Percentiles rank a stretch among this genome's conserved stretches.
phyloP scores from a whole-genome alignment of 805 yeast genomes.

The Cyberlindnera lachancei region DNA sequence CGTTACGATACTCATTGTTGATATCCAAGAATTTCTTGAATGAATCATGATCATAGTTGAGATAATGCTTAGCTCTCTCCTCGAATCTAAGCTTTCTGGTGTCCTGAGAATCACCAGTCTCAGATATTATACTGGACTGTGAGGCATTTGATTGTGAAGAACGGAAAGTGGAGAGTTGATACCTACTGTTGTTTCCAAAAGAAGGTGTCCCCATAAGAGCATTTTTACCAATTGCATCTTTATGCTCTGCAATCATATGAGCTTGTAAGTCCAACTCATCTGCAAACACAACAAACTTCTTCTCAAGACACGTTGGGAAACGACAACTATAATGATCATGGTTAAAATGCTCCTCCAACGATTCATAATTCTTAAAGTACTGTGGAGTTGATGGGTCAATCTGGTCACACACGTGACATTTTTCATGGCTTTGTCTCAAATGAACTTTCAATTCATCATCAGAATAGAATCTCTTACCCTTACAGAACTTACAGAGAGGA shows the following conservation, averaged over 20 bases:
- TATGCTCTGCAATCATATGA: slow-evolving; percentile 81
- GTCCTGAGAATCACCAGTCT: slow-evolving; percentile 28
- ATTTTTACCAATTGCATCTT: slow-evolving; percentile 43
- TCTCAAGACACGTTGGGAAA: slow-evolving; percentile 72
- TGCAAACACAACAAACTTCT: slow-evolving; percentile 85
- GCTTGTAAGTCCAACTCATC: slow-evolving; percentile 82
- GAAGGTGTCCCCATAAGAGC: slow-evolving; percentile 13
- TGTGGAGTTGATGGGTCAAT: slow-evolving; percentile 53
- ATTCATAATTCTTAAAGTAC: slow-evolving; percentile 71
- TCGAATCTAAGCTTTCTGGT: slow-evolving; percentile 58
- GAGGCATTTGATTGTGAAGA: slow-evolving; percentile 4
- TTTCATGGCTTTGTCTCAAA: slow-evolving; percentile 76
- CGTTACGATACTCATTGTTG: slow-evolving; percentile 41
- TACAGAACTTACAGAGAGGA: slow-evolving; percentile 80
- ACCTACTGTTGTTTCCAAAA: slow-evolving; percentile 15
- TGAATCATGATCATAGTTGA: slow-evolving; percentile 42
- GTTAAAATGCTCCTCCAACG: slow-evolving; percentile 68
- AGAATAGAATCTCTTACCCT: slow-evolving; percentile 69
- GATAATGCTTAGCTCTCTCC: slow-evolving; percentile 78
- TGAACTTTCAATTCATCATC: slow-evolving; percentile 81
- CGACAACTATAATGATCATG: slow-evolving; percentile 70
- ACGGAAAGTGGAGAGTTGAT: slow-evolving; percentile 55
- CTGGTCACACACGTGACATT: slow-evolving; percentile 85
- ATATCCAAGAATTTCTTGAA: slow-evolving; percentile 41
- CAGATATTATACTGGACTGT: not conserved